Evolutionary conservation across 495 filamentous ascomycete species (phyloP).

Genomic region (Cryomyces antarcticus): DNA sequence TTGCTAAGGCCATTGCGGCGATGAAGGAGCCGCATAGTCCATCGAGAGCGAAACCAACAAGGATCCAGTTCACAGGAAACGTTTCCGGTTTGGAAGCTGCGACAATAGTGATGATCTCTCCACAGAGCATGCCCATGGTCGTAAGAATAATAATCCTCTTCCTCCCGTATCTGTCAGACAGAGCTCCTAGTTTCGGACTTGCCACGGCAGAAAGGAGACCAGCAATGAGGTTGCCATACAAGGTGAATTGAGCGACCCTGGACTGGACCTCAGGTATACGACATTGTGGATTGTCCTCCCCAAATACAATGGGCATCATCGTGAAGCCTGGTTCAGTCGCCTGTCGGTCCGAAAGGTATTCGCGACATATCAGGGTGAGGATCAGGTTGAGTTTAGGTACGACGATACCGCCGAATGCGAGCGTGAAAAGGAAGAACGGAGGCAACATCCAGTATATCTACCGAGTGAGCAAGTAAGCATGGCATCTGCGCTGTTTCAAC

Average conservation of each 20-base stretch:
- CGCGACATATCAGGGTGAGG: constrained; percentile 55
- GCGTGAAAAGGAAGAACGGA: constrained; percentile 52
- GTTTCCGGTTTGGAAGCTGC: constrained; percentile 53
- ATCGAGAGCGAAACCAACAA: constrained; percentile 55
- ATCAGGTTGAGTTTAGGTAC: constrained; percentile 70
- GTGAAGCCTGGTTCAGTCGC: constrained; percentile 34
- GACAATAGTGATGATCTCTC: constrained; percentile 55
- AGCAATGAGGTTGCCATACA: constrained; percentile 47
- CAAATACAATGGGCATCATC: constrained; percentile 41
- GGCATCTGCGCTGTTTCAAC: background rate
- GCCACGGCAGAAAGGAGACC: constrained; percentile 56
- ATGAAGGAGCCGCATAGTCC: constrained; percentile 78
- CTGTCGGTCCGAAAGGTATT: constrained; percentile 47
- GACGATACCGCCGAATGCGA: constrained; percentile 65
- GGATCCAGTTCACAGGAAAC: constrained; percentile 49
- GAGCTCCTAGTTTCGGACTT: constrained; percentile 59
- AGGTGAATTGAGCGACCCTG: constrained; percentile 52
- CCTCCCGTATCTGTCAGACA: constrained; percentile 80
- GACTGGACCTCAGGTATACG: constrained; percentile 49
- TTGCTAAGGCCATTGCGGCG: constrained; percentile 52
- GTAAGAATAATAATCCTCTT: constrained; percentile 46
- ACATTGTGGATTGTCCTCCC: constrained; percentile 53
- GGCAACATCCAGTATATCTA: constrained; percentile 73
- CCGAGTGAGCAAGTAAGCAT: background rate
- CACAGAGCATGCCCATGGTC: constrained; percentile 42